Conservation (phyloP, 2,329 filamentous ascomycete species). For the Lecanicillium sp. region DNA sequence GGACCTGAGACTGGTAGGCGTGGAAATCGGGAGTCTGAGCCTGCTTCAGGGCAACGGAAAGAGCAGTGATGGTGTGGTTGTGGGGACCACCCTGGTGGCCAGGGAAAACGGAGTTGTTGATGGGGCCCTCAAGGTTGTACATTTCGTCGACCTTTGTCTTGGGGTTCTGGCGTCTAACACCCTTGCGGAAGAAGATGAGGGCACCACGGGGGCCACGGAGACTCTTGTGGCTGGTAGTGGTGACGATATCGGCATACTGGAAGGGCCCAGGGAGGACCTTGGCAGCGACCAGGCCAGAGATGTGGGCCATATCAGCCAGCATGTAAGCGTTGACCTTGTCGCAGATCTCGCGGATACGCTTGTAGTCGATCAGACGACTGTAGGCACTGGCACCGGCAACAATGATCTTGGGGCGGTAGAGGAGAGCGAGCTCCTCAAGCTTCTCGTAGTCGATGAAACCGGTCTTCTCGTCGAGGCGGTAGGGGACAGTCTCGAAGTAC, state of each 20-base stretch:
- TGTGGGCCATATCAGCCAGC: constrained; percentile 93
- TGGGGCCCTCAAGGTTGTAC: constrained; percentile 88
- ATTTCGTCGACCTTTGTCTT: constrained; percentile 81
- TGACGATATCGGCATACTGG: constrained; percentile 85
- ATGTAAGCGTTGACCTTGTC: constrained; percentile 91
- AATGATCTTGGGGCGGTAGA: constrained; percentile 94
- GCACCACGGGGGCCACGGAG: constrained; percentile 90
- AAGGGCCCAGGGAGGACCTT: constrained; percentile 90
- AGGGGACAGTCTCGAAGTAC: constrained; percentile 97
- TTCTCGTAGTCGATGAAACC: constrained; percentile 93
- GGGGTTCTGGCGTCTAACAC: constrained; percentile 72
- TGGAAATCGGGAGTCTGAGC: constrained; percentile 85
- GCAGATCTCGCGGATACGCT: constrained; percentile 81
- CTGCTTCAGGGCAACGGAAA: constrained; percentile 92
- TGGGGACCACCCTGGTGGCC: constrained; percentile 97
- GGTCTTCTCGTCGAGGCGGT: constrained; percentile 83
- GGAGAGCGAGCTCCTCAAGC: constrained; percentile 76
- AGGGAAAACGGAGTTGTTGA: constrained; percentile 96
- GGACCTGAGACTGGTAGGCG: constrained; percentile 83
- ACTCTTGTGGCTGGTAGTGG: constrained; percentile 97
- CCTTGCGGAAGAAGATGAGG: constrained; percentile 97
- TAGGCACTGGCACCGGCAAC: constrained; percentile 94
- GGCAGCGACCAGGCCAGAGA: constrained; percentile 88
- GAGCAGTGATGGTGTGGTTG: constrained; percentile 97
- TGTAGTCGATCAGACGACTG: constrained; percentile 92